Conservation (phyloP, 148 eudicot species). For the Nepenthes gracilis region DNA sequence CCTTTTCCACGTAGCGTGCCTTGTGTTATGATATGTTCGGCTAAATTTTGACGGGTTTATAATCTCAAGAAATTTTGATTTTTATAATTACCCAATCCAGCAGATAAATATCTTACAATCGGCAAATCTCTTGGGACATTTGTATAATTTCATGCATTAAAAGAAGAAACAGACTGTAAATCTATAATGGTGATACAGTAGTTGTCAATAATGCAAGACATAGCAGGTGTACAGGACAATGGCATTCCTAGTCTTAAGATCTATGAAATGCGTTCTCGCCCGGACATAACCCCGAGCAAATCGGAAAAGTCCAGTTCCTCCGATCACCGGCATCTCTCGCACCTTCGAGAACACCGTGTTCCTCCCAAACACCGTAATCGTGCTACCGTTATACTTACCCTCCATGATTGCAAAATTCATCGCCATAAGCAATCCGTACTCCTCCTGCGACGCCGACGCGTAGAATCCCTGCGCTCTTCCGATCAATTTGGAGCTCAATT, state of each 20-base stretch:
- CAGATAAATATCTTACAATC: no score
- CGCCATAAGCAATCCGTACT: constrained; percentile 14
- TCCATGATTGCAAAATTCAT: constrained; percentile 16
- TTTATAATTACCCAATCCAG: no score
- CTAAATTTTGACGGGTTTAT: no score
- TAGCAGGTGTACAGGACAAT: constrained; percentile 19
- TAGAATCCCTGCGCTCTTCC: constrained; percentile 26
- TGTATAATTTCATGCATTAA: no score
- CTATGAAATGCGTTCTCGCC: constrained; percentile 16
- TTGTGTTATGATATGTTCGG: no score
- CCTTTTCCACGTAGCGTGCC: no score
- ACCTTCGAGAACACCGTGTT: constrained; percentile 13
- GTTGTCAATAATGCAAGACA: constrained; percentile 20
- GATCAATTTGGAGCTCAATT: constrained; percentile 8
- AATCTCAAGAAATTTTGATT: no score
- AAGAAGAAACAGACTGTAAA: no score
- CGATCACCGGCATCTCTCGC: constrained; percentile 24
- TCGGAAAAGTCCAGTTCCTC: constrained; percentile 24
- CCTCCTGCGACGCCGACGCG: constrained; percentile 14
- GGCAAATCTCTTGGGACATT: no score
- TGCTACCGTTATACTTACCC: constrained; percentile 22
- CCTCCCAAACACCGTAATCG: constrained; percentile 14
- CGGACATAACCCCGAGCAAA: constrained; percentile 23
- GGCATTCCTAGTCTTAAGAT: constrained; percentile 19
- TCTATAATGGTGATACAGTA: no score